Conservation (phyloP, 345 rosid species). For the Schrenkiella parvula region DNA sequence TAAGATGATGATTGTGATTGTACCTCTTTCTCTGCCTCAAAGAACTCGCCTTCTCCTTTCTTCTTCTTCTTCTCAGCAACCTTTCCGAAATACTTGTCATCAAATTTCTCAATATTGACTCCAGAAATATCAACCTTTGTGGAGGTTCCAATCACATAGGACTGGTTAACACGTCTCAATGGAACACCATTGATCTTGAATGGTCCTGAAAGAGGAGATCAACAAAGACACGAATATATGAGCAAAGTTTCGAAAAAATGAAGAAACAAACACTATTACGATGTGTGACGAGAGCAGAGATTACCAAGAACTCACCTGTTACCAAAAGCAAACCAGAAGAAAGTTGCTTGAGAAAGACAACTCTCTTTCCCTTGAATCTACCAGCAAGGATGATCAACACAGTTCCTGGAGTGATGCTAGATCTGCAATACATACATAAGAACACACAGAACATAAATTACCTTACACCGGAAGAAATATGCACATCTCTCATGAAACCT, state of each 20-base stretch:
- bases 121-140: conserved; percentile 67
- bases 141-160: conserved; percentile 64
- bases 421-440: conserved; percentile 34
- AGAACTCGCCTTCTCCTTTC: conserved; percentile 76
- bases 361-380: conserved; percentile 89
- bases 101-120: conserved; percentile 48
- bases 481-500: not conserved
- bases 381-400: conserved; percentile 81
- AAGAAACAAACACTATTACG: not conserved
- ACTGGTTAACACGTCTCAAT: conserved; percentile 59
- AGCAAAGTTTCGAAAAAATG: not conserved
- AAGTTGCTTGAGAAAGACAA: conserved; percentile 82
- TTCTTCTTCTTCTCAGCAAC: conserved; percentile 66
- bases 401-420: conserved; percentile 72
- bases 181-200: conserved; percentile 81
- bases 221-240: not conserved
- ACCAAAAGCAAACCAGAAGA: conserved; percentile 62
- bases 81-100: conserved; percentile 63
- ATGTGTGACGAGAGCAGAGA: not conserved
- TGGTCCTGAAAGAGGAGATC: conserved; percentile 43
- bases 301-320: conserved; percentile 29
- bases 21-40: conserved; percentile 81
- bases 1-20: not conserved
- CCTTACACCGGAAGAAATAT: not conserved
- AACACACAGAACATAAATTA: not conserved